phyloP scores from a whole-genome alignment of 2,329 filamentous ascomycete genomes.

The Verticillium nubilum region DNA sequence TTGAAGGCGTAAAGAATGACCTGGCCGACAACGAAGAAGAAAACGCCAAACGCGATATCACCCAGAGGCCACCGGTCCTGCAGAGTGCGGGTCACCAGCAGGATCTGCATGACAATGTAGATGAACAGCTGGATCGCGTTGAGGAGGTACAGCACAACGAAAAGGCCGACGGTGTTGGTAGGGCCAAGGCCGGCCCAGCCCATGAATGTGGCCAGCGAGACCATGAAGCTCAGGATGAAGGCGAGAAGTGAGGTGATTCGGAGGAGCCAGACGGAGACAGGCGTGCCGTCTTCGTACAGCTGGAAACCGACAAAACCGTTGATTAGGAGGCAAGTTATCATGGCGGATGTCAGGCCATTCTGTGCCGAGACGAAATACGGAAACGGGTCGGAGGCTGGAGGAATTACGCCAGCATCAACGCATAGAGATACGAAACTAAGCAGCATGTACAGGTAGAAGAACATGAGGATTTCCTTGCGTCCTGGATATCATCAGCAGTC shows the following conservation, averaged over 20 bases:
- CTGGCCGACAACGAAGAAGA: constrained; percentile 90
- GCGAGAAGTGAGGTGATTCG: constrained; percentile 72
- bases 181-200: constrained; percentile 81
- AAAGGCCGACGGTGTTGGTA: constrained; percentile 80
- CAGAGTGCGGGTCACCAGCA: constrained; percentile 83
- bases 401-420: constrained; percentile 88
- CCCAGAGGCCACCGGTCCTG: constrained; percentile 94
- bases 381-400: constrained; percentile 72
- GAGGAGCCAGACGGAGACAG: constrained; percentile 88
- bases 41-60: constrained; percentile 82
- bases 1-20: constrained; percentile 90
- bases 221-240: constrained; percentile 80
- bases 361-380: constrained; percentile 91
- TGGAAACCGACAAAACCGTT: constrained; percentile 99
- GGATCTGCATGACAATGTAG: constrained; percentile 80
- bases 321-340: constrained; percentile 85
- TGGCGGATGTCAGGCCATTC: constrained; percentile 75
- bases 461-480: constrained; percentile 69
- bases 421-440: constrained; percentile 84
- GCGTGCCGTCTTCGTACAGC: constrained; percentile 94
- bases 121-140: constrained; percentile 82
- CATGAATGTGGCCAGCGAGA: constrained; percentile 90
- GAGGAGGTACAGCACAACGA: constrained; percentile 86
- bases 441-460: constrained; percentile 96
- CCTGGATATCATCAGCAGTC: constrained; percentile 27